Conservation (phyloP, 1,284 basidiomycete species). For the Pseudomicrostroma phylloplanum region DNA sequence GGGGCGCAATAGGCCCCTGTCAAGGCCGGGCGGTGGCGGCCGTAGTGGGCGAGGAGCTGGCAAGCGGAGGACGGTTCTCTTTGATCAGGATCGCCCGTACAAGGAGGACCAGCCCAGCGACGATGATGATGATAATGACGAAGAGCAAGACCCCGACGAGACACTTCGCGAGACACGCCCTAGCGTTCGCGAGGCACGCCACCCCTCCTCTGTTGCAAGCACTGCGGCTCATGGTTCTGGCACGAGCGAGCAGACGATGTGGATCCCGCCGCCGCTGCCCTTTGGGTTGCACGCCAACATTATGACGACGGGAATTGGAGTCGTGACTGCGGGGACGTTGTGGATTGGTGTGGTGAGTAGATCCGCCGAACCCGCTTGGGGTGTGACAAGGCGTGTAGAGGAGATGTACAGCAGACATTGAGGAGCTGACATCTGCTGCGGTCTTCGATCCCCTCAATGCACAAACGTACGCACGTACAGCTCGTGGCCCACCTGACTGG, state of each 20-base stretch:
- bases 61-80: no score
- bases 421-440: no score
- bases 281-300: constrained; percentile 48
- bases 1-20: neutral
- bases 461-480: no score
- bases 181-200: neutral
- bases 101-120: neutral
- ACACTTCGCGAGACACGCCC: neutral
- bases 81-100: no score
- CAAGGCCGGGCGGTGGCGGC: neutral
- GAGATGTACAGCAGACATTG: no score
- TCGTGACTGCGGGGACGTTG: constrained; percentile 31
- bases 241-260: neutral
- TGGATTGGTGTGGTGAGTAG: constrained; percentile 36
- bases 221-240: no score
- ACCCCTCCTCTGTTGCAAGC: neutral
- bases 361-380: no score
- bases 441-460: no score
- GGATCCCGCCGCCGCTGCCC: constrained; percentile 41
- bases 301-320: constrained; percentile 47
- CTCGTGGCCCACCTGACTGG: constrained; percentile 28
- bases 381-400: no score
- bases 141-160: neutral
- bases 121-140: neutral
- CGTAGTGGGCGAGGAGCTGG: no score